Conservation (phyloP, 495 filamentous ascomycete genomes). For the Jackrogersella multiformis region DNA sequence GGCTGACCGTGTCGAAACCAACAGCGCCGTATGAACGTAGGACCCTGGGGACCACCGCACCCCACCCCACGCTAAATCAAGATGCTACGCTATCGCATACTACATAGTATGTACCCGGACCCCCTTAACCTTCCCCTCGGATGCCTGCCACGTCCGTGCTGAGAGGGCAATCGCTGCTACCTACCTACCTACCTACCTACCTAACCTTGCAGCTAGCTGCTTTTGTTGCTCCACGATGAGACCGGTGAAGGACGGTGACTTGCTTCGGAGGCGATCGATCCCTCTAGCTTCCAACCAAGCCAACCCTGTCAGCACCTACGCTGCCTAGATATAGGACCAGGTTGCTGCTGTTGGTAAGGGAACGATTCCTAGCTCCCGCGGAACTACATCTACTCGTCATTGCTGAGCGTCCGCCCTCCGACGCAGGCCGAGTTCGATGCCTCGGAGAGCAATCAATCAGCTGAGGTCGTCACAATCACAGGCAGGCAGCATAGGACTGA, state of each 20-base stretch:
- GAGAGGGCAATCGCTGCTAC: not conserved
- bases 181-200: no score
- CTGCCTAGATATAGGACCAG: not conserved
- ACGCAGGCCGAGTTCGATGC: conserved; percentile 9
- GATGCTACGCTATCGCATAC: conserved; percentile 8
- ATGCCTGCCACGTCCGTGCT: conserved; percentile 13
- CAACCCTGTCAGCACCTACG: conserved; percentile 15
- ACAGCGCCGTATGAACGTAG: no score
- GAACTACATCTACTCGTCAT: conserved; percentile 4
- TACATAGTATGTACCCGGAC: not conserved
- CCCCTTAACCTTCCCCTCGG: not conserved
- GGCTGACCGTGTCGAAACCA: not conserved
- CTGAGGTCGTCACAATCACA: not conserved
- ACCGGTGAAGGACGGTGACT: conserved; percentile 19
- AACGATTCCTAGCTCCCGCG: not conserved
- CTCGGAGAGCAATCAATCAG: not conserved
- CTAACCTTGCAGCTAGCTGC: no score
- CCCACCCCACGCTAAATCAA: not conserved
- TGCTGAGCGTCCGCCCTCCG: not conserved
- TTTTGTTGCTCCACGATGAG: conserved; percentile 11
- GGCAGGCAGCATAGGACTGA: no score
- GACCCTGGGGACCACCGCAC: not conserved
- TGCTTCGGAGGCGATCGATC: conserved; percentile 9
- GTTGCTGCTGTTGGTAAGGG: conserved; percentile 13
- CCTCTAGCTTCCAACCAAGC: not conserved